Percentiles rank a stretch among this genome's conserved stretches.
Evolutionary conservation across 495 filamentous ascomycete species (phyloP).

Genomic region (Aspergillus hancockii): DNA sequence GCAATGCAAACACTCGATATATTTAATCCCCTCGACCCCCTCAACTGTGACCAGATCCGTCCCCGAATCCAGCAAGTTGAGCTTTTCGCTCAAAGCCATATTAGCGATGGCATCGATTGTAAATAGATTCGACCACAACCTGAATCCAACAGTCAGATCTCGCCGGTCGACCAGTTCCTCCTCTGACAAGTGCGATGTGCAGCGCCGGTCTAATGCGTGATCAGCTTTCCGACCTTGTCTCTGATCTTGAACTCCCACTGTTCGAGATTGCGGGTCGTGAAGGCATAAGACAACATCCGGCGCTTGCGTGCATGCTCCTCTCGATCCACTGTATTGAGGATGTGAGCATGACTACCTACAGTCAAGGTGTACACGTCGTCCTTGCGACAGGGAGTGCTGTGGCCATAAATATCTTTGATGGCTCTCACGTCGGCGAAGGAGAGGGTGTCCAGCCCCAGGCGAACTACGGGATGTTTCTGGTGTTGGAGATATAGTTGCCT

Average conservation of each 20-base stretch:
- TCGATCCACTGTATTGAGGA: conserved; percentile 33
- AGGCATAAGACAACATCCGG: conserved; percentile 39
- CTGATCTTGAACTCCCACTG: conserved; percentile 48
- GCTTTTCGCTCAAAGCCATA: conserved; percentile 37
- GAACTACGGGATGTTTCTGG: conserved; percentile 21
- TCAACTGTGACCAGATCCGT: conserved; percentile 30
- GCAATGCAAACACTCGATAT: neutral
- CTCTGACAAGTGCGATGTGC: no score
- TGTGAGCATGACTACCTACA: conserved; percentile 32
- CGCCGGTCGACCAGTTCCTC: no score
- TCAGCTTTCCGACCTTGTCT: no score
- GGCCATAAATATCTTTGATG: conserved; percentile 51
- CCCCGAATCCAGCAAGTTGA: conserved; percentile 42
- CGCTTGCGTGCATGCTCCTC: conserved; percentile 38
- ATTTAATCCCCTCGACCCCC: conserved; percentile 23
- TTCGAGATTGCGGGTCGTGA: conserved; percentile 43
- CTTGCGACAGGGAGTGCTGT: conserved; percentile 42
- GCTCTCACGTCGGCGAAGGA: conserved; percentile 38
- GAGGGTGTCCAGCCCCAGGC: conserved; percentile 44
- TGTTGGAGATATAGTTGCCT: neutral
- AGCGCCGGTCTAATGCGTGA: no score
- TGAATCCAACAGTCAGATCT: no score
- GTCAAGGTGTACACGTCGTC: conserved; percentile 36
- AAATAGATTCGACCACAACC: conserved; percentile 15
- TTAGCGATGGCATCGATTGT: conserved; percentile 43